Conservation (phyloP, 78 protist genomes). For the Emiliania huxleyi region DNA sequence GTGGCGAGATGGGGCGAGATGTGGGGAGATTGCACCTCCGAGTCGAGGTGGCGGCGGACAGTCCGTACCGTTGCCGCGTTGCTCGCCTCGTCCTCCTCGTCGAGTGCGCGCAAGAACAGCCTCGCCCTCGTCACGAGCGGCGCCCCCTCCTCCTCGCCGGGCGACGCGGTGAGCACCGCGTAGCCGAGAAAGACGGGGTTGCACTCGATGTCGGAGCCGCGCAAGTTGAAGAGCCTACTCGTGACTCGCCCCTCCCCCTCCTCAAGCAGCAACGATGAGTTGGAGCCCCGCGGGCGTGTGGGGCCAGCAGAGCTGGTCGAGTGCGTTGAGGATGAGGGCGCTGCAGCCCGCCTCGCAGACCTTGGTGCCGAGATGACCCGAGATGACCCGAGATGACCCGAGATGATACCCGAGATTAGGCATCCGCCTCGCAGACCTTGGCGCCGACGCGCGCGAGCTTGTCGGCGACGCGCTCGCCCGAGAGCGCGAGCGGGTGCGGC, state of each 20-base stretch:
- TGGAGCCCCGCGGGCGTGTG: no score
- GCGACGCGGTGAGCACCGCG: conserved; percentile 42
- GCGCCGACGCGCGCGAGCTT: conserved; percentile 21
- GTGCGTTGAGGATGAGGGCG: conserved; percentile 58
- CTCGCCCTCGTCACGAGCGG: no score
- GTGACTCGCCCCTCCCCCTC: not conserved
- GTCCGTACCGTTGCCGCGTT: no score
- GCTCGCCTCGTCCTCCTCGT: not conserved
- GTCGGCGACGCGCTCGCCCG: conserved; percentile 18
- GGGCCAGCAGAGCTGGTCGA: conserved; percentile 84
- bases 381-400: no score
- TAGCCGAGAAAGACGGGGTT: conserved; percentile 72
- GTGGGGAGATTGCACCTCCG: no score
- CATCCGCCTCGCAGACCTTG: not conserved
- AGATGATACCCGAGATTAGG: no score
- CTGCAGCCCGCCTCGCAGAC: not conserved
- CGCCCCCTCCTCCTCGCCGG: no score
- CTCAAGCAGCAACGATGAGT: not conserved
- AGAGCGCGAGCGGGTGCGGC: not conserved
- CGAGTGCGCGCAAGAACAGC: not conserved
- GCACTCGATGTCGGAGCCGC: conserved; percentile 15
- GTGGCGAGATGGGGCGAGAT: no score
- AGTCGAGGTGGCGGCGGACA: no score
- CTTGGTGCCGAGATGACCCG: not conserved
- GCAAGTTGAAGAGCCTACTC: conserved; percentile 56